Evolutionary conservation across 768 basidiomycete genomes (phyloP), one percentile per base, ranked within the genome.

Genomic region (Xerocomellus dryophilus): DNA sequence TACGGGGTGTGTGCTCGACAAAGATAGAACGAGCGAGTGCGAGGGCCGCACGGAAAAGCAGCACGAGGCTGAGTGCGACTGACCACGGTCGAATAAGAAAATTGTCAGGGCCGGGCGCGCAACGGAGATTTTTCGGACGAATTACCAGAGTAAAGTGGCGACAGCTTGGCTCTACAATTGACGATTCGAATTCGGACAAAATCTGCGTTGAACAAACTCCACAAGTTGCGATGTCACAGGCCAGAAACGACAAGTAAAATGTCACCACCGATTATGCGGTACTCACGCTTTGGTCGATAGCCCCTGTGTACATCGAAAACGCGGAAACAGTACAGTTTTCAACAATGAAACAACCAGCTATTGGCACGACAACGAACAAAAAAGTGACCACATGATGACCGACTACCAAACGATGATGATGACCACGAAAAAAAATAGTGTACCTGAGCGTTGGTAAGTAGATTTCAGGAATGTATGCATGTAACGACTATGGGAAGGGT

Each of bases 1-100:
- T 7, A 51, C 18, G 36, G 6, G 10, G 11, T 8, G 8, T 34
- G 53, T 29, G 11, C 9, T 27, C 27, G 36, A 50, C 43, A 32
- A 63, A 40, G 32, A 57, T 43, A 51, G 58, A 39, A 18, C 47
- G 48, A 15, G 61, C 5, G 48, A 70, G 58, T 54, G 64, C 61
- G 51, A 65, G 23, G 6, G 43, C 45, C 43, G 60, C 68, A 54
- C 68, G 62, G 45, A 72, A 60, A 46, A 61, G 25, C 70, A 70
- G 70, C 70, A 65, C 69, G 11, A 70, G 61, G 70, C 70, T 66
- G 70, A 72, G 23, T 32, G 60, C 63, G 52, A 63, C 69, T 70
- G 50, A 20, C 3, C 17, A 34, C 18, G 5, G 41, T 31, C 12
- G 11, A 27, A 32, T 23, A 11, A 7, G 27, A 11, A 7, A 20